phyloP scores from a whole-genome alignment of 768 basidiomycete species.

The Antrodiella citrinella region DNA sequence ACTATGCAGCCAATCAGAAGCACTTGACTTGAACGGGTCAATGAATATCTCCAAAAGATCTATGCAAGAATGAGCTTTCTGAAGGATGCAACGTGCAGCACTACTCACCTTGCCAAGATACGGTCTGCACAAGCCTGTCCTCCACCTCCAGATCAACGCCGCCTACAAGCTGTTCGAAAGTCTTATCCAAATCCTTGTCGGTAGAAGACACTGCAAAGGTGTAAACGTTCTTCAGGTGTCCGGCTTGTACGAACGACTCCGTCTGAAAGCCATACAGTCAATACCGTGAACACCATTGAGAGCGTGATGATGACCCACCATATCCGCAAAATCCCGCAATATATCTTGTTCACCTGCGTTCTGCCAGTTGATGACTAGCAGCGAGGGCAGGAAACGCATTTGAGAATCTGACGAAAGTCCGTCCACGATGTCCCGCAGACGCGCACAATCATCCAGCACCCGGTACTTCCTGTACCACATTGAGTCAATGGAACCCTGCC shows the following conservation, averaged over 20 bases:
- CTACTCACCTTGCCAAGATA: conserved; percentile 40
- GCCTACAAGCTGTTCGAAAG: conserved; percentile 36
- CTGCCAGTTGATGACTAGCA: conserved; percentile 56
- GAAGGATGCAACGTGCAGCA: not conserved
- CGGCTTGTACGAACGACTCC: not conserved
- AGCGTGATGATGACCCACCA: conserved; percentile 37
- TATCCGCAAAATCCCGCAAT: conserved; percentile 44
- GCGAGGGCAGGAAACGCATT: conserved; percentile 53
- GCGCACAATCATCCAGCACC: conserved; percentile 62
- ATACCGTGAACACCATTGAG: not conserved
- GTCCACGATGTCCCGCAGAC: conserved; percentile 57
- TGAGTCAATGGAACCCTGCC: not conserved
- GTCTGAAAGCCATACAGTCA: not conserved
- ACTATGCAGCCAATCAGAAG: conserved; percentile 19
- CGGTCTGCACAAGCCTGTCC: conserved; percentile 43
- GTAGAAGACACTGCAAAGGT: conserved; percentile 44
- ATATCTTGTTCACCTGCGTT: conserved; percentile 31
- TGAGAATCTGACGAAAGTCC: conserved; percentile 34
- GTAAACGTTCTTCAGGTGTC: conserved; percentile 8
- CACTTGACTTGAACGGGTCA: conserved; percentile 10
- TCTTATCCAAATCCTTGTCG: conserved; percentile 50
- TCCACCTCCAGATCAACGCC: conserved; percentile 43
- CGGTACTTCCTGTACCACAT: conserved; percentile 52
- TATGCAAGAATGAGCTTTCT: not conserved
- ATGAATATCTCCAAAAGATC: conserved; percentile 15